Evolutionary conservation across 2,329 filamentous ascomycete species (phyloP), one percentile per base, ranked within the genome.

Genomic region (Pestalotiopsis sp.): DNA sequence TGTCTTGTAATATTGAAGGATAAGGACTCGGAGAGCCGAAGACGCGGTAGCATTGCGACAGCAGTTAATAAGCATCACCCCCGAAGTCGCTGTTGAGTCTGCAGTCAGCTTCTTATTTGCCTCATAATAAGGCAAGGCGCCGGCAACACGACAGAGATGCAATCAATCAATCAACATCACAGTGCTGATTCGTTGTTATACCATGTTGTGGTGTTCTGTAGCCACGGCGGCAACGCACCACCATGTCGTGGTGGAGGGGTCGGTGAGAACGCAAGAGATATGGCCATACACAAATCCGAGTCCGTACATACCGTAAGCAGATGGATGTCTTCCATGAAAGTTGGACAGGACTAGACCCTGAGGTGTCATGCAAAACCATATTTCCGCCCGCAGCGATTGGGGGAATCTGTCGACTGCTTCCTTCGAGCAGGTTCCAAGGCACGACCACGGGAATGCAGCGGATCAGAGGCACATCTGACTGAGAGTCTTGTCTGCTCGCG

Each of bases 171-270:
- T 27, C 20, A 59, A 20, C 57, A 59, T 27, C 23, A 59, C 57
- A 59, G 27, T 27, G 20, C 27, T 62, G 31, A 39, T 62, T 20
- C n/a, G 31, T 20, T 36, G 36, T 39, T 20, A 36, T 27, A 9
- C 9, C 20, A 52, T 52, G 45, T 52, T 45, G 41, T 45, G 41
- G 41, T 52, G 45, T 52, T 52, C 45, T 52, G 45, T 52, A 52
- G 45, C n/a, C 13, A 62, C 20, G 27, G 59, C 59, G 27, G 27
- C 31, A 62, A 59, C 25, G 57, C 57, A 39, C 38, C 57, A 39
- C 38, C 59, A 41, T 12, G 7, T 39, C 31, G 59, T 62, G 38
- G 59, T 62, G 59, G 59, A 62, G 59, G 59, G 59, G 59, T 62
- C 59, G 59, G 59, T 62, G 59, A 62, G 27, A 58, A 23, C 23